Base-by-base conservation (phyloP, 2,329 filamentous ascomycete genomes). In the Polychaeton citri region DNA sequence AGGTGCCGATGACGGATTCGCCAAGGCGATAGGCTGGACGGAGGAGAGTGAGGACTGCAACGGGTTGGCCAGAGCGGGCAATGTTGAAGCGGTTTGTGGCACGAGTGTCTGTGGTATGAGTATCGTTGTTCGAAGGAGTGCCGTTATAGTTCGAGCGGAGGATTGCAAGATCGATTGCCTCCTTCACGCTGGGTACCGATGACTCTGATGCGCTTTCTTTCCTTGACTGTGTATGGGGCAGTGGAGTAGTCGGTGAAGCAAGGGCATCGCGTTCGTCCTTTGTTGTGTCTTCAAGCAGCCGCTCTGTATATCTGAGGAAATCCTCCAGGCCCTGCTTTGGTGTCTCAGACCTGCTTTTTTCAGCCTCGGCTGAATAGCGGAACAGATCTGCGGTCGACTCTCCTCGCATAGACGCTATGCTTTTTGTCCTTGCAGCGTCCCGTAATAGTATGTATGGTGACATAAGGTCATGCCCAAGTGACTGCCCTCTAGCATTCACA, bases 21-120 rank as follows among this genome's bases (percentile, higher is more conserved):
- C 90, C 90, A 1, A 98, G 68, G 31, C 87, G 74, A 62, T 92
- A 95, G 1, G 87, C 78, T 0, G 90, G 85, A 7, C 90, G 77
- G 4, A 87, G 81, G 20, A 98, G 71, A 61, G 87, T 86, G 37
- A 98, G 75, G 5, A 92, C 84, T 2, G 83, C 88, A 9, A 98
- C 87, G n/a, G 79, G 79, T 38, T 79, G 78, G n/a, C 87, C 87
- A 51, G 86, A 87, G 10, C 88, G 81, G 9, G 88, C 80, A 54
- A 98, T 96, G 54, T 94, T 87, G 55, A 96, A 98, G 26, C 86
- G 78, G 51, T 94, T 95, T n/a, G 80, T 74, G 52, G 82, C 87
- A 48, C 85, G 79, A 10, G 41, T 6, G 34, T 42, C 16, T 2
- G 67, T 66, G 0, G 75, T 70, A n/a, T n/a, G n/a, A n/a, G n/a